phyloP scores from a whole-genome alignment of 2,329 filamentous ascomycete species.

The Pseudogymnoascus sp. region DNA sequence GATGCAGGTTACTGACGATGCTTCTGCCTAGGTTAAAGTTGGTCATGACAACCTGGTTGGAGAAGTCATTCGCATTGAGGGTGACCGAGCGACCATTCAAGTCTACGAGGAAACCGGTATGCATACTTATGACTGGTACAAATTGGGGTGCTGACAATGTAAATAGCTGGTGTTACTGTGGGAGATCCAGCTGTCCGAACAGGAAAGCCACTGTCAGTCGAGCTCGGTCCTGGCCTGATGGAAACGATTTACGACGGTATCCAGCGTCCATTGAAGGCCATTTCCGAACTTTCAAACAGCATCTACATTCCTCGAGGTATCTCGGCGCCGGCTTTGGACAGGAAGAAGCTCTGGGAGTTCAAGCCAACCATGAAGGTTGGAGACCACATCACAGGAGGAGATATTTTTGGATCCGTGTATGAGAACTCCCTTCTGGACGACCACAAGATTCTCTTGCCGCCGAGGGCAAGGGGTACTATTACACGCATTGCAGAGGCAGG shows the following conservation, averaged over 20 bases:
- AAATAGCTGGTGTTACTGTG: conserved; percentile 79
- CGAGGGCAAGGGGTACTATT: conserved; percentile 82
- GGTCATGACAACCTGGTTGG: conserved; percentile 87
- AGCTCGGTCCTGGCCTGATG: conserved; percentile 92
- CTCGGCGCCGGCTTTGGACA: conserved; percentile 76
- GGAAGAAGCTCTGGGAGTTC: conserved; percentile 93
- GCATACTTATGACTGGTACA: no score
- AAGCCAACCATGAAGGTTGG: conserved; percentile 86
- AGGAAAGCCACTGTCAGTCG: conserved; percentile 92
- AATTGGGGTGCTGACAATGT: no score
- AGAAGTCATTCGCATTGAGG: conserved; percentile 96
- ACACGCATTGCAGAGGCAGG: conserved; percentile 85
- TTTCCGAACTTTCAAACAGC: conserved; percentile 66
- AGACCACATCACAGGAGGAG: conserved; percentile 92
- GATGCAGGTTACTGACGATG: background rate
- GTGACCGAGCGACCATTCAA: conserved; percentile 93
- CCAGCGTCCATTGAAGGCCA: conserved; percentile 84
- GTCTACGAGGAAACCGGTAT: conserved; percentile 98
- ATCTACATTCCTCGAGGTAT: conserved; percentile 99
- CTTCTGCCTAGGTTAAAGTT: conserved; percentile 63
- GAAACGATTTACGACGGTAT: conserved; percentile 99
- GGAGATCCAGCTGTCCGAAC: conserved; percentile 87
- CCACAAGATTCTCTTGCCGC: conserved; percentile 88
- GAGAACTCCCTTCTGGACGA: conserved; percentile 93
- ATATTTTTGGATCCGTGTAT: conserved; percentile 89